phyloP scores from a whole-genome alignment of 768 basidiomycete genomes.

The Phanerodontia chrysosporium region DNA sequence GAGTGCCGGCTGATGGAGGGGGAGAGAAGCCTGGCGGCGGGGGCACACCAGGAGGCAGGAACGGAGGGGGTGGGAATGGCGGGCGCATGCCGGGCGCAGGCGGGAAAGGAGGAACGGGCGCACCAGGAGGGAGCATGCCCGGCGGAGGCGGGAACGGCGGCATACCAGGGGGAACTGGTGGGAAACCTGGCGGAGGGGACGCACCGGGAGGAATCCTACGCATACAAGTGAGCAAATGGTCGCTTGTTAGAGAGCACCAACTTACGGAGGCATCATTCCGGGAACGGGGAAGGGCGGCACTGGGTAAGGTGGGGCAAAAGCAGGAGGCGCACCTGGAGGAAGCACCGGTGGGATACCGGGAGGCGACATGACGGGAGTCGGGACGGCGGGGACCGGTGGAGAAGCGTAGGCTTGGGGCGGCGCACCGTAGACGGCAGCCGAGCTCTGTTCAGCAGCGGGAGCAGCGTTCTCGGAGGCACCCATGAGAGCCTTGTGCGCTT shows the following conservation, averaged over 20 bases:
- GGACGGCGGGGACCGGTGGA: slow-evolving; percentile 25
- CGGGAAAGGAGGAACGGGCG: slow-evolving; percentile 27
- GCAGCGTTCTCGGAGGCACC: slow-evolving; percentile 42
- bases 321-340: slow-evolving; percentile 23
- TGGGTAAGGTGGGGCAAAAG: slow-evolving; percentile 5
- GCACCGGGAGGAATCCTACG: not conserved
- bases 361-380: slow-evolving; percentile 30
- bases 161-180: slow-evolving; percentile 29
- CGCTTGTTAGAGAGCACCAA: not conserved
- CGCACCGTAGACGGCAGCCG: slow-evolving; percentile 68
- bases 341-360: slow-evolving; percentile 31
- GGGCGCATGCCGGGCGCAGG: slow-evolving; percentile 35
- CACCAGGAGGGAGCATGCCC: slow-evolving; percentile 39
- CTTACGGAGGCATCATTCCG: slow-evolving; percentile 55
- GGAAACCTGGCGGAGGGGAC: slow-evolving; percentile 47
- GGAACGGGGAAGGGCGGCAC: slow-evolving; percentile 37
- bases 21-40: slow-evolving; percentile 29
- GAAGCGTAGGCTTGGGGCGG: slow-evolving; percentile 66
- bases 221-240: not conserved
- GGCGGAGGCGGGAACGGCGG: slow-evolving; percentile 37
- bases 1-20: slow-evolving; percentile 16
- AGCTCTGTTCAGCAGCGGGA: slow-evolving; percentile 38
- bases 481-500: slow-evolving; percentile 92
- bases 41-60: slow-evolving; percentile 28
- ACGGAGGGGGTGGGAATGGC: slow-evolving; percentile 33